Conservation (phyloP, 495 filamentous ascomycete species). For the Aspergillus nidulans region DNA sequence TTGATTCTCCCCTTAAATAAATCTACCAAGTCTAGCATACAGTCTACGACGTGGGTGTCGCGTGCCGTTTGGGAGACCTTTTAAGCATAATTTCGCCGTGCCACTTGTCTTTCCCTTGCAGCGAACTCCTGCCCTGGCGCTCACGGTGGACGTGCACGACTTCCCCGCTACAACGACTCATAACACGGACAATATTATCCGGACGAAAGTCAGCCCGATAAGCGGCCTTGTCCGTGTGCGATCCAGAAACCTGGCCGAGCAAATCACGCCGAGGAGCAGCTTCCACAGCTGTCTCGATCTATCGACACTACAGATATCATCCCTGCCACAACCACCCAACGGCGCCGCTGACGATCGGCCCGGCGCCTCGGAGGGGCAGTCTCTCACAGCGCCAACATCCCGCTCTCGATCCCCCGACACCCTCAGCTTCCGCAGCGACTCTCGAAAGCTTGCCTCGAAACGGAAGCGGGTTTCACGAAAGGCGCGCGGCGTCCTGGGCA, state of each 20-base stretch:
- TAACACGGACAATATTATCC: neutral
- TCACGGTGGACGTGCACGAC: constrained; percentile 1
- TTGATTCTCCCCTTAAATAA: neutral
- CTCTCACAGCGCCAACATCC: constrained; percentile 29
- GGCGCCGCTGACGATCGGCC: constrained; percentile 22
- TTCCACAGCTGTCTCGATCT: constrained; percentile 51
- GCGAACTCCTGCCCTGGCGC: constrained; percentile 2
- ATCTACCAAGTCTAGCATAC: neutral
- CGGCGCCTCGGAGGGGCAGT: constrained; percentile 25
- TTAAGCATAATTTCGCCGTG: constrained; percentile 5
- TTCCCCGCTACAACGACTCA: neutral
- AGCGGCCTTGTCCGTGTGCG: constrained; percentile 21
- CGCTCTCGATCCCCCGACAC: constrained; percentile 34
- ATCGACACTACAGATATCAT: constrained; percentile 42
- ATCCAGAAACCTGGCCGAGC: constrained; percentile 45
- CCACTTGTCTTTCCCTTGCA: neutral
- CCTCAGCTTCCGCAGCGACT: constrained; percentile 27
- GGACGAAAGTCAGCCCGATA: constrained; percentile 3
- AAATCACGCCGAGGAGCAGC: constrained; percentile 44
- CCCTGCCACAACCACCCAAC: constrained; percentile 24
- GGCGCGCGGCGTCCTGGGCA: constrained; percentile 46
- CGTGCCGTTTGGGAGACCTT: neutral
- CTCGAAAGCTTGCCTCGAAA: constrained; percentile 29
- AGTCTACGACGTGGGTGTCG: neutral
- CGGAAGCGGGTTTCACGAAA: constrained; percentile 37